phyloP scores from a whole-genome alignment of 441 rosid species.

The Flueggea neowawraea region DNA sequence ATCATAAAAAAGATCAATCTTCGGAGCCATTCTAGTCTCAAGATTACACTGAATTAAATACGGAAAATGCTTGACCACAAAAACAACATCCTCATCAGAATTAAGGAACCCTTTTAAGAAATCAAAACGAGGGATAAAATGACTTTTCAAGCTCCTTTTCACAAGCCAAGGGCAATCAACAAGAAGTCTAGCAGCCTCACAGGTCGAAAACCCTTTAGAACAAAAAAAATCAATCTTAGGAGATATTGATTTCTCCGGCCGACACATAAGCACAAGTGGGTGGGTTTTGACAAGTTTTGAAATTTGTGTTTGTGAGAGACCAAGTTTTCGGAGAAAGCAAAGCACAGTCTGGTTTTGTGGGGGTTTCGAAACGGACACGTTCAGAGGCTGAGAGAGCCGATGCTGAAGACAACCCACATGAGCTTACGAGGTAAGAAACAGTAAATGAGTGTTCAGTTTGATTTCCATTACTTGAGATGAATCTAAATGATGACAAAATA shows the following conservation, averaged over 20 bases:
- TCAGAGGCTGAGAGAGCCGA: constrained; percentile 26
- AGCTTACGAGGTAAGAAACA: constrained; percentile 27
- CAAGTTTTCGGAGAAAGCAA: constrained; percentile 18
- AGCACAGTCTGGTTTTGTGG: constrained; percentile 20
- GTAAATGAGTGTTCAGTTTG: constrained; percentile 5
- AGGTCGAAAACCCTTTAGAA: constrained; percentile 21
- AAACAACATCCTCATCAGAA: constrained; percentile 9
- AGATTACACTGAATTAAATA: not conserved
- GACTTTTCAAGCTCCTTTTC: constrained; percentile 16
- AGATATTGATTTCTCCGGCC: constrained; percentile 19
- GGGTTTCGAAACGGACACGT: constrained; percentile 14
- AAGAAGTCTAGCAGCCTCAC: constrained; percentile 9
- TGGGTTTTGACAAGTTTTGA: constrained; percentile 3
- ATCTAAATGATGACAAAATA: not conserved
- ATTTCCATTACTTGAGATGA: constrained; percentile 5
- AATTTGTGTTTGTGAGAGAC: constrained; percentile 28
- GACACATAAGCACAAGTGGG: constrained; percentile 12
- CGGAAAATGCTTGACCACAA: constrained; percentile 4
- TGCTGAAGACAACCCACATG: constrained; percentile 27
- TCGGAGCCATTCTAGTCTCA: not conserved
- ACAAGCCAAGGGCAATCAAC: constrained; percentile 11
- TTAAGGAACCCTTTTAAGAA: constrained; percentile 13
- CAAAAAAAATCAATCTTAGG: constrained; percentile 29
- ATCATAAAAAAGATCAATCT: constrained; percentile 14
- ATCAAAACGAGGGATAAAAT: constrained; percentile 20